Conservation (phyloP, 805 yeast species). For the Sungouiella thailandica region DNA sequence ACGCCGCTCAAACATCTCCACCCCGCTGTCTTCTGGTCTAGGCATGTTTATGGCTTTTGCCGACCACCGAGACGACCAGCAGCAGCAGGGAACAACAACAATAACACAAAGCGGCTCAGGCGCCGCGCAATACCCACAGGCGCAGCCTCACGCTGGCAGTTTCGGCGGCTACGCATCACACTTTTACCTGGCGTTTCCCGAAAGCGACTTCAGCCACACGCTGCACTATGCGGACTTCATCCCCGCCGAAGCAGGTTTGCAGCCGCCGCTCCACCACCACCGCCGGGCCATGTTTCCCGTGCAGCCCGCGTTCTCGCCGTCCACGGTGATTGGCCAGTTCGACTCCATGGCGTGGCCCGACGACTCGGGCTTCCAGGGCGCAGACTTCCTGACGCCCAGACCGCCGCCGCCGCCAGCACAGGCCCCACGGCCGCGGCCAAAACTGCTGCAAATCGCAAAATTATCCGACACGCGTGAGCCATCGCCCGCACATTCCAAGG, state of each 20-base stretch:
- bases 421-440: not conserved
- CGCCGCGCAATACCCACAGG: not conserved
- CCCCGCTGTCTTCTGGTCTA: conserved; percentile 1
- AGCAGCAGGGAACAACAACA: not conserved
- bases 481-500: not conserved
- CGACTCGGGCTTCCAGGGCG: not conserved
- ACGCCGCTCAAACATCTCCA: conserved; percentile 3
- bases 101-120: too few relatives aligned
- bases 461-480: not conserved
- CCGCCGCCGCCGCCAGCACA: not conserved
- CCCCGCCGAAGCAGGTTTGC: conserved; percentile 27
- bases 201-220: conserved; percentile 13
- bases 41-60: not conserved
- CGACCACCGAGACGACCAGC: not conserved
- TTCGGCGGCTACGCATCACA: too few relatives aligned
- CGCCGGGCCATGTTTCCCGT: conserved; percentile 11
- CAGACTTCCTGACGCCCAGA: not conserved
- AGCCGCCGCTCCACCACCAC: conserved; percentile 34
- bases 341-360: conserved; percentile 1
- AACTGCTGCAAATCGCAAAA: not conserved
- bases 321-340: conserved; percentile 1
- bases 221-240: conserved; percentile 26
- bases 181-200: conserved; percentile 5
- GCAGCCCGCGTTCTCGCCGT: conserved; percentile 4
- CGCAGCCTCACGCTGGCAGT: not conserved